Evolutionary conservation across 495 filamentous ascomycete genomes (phyloP).

Genomic region (Penicillium malachiteum): DNA sequence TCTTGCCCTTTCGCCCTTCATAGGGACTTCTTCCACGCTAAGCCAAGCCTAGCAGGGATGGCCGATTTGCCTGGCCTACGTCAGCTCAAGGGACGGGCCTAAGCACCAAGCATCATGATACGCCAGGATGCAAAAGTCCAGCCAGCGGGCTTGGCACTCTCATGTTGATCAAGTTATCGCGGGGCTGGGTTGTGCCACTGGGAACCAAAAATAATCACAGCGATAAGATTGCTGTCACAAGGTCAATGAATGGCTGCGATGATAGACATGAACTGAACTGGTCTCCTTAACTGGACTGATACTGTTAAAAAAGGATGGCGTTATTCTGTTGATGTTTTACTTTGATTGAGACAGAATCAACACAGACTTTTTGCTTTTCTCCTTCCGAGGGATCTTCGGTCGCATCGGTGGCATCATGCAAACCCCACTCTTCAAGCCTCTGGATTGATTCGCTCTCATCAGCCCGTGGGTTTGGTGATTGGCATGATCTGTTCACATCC

Average conservation of each 20-base stretch:
- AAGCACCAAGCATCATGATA: constrained; percentile 15
- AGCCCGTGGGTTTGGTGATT: constrained; percentile 5
- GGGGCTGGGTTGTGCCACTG: constrained; percentile 1
- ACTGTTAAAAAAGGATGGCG: background rate
- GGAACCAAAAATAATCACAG: background rate
- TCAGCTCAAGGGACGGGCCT: constrained; percentile 20
- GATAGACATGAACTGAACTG: background rate
- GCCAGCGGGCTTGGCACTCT: constrained; percentile 5
- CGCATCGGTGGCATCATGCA: constrained; percentile 3
- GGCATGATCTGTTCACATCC: constrained; percentile 7
- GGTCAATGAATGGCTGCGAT: background rate
- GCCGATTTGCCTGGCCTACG: constrained; percentile 12
- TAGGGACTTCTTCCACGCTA: constrained; percentile 15
- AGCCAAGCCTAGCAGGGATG: constrained; percentile 11
- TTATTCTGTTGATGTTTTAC: constrained; percentile 6
- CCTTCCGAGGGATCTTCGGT: constrained; percentile 11
- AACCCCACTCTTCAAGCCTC: constrained; percentile 21
- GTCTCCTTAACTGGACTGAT: no score
- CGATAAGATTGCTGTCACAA: background rate
- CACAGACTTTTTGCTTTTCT: constrained; percentile 5
- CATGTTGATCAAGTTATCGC: constrained; percentile 3
- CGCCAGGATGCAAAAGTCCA: constrained; percentile 3
- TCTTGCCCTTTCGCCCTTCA: constrained; percentile 1
- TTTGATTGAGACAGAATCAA: constrained; percentile 6
- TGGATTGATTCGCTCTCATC: constrained; percentile 8